Evolutionary conservation across 2,329 filamentous ascomycete genomes (phyloP), one percentile per base, ranked within the genome.

Genomic region (Myriosclerotinia scirpicola): DNA sequence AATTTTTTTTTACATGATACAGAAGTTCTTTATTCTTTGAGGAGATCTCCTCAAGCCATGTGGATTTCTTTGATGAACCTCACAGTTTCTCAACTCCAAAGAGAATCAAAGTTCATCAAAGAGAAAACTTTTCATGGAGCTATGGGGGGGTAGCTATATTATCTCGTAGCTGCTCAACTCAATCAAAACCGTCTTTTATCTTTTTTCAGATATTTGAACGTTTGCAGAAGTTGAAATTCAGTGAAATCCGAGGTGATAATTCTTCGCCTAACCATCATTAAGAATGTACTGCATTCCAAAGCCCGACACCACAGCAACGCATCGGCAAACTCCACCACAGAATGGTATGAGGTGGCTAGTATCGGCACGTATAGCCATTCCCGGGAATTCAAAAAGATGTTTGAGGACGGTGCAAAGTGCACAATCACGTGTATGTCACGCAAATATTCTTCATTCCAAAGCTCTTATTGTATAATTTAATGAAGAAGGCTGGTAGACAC

Each of bases 401-500:
- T 65, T 68, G 54, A 58, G 53, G 52, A 66, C 34, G 44, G 66
- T 44, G 40, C 68, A 65, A 65, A 65, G 26, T 50, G 50, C 46
- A 46, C 53, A 44, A 64, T 66, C 55, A 64, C 53, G 46, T 55
- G 67, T 46, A 67, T 36, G 56, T 64, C 64, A 61, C 53, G 58
- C 30, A 64, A 69, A 44, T 61, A n/a, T 46, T 53, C 34, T 54
- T 62, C 67, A 68, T 72, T 72, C 71, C 68, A 68, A 42, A 55
- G 66, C 34, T 48, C 48, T 66, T 42, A 64, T 64, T 68, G 66
- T 67, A 56, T 58, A 54, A 64, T 62, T 55, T 73, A 74, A 71
- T 71, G 67, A 67, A 70, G 72, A 73, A 67, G 72, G 73, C 69
- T 74, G 73, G 73, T 63, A 67, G 56, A 56, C 68, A 68, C 46